Percentiles rank a stretch among this genome's conserved stretches.
Evolutionary conservation across 2,329 filamentous ascomycete genomes (phyloP).

Genomic region (Falciphora oryzae): DNA sequence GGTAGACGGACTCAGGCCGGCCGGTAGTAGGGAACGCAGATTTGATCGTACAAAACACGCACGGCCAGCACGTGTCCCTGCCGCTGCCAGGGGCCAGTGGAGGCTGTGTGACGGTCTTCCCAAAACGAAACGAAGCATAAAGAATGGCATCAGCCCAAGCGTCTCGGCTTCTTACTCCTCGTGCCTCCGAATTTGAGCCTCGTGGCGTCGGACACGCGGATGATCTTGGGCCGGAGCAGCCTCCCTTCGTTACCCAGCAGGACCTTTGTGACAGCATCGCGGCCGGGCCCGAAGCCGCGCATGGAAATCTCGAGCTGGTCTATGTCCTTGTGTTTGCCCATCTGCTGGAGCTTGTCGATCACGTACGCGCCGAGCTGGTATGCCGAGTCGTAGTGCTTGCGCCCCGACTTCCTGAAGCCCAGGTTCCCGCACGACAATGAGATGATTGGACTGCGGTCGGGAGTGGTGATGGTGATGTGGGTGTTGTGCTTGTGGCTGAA

Average conservation of each 20-base stretch:
- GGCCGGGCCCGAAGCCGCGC: slow-evolving; percentile 77
- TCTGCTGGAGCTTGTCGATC: slow-evolving; percentile 77
- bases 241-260: slow-evolving; percentile 81
- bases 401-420: slow-evolving; percentile 78
- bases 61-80: no score
- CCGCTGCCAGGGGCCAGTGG: neutral
- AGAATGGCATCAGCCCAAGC: slow-evolving; percentile 53
- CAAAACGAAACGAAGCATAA: neutral
- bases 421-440: slow-evolving; percentile 80
- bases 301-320: slow-evolving; percentile 72
- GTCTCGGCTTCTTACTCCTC: slow-evolving; percentile 76
- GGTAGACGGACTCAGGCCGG: neutral
- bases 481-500: slow-evolving; percentile 90
- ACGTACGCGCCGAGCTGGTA: slow-evolving; percentile 85
- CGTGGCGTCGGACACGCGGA: slow-evolving; percentile 77
- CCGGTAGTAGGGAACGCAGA: neutral
- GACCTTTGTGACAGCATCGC: slow-evolving; percentile 87
- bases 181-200: slow-evolving; percentile 94
- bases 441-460: slow-evolving; percentile 72
- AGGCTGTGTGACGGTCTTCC: neutral
- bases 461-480: slow-evolving; percentile 82
- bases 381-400: slow-evolving; percentile 82
- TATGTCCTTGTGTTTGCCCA: slow-evolving; percentile 71
- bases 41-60: neutral
- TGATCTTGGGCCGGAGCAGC: slow-evolving; percentile 66